phyloP scores from a whole-genome alignment of 2,329 filamentous ascomycete species.

The Fusarium burgessii region DNA sequence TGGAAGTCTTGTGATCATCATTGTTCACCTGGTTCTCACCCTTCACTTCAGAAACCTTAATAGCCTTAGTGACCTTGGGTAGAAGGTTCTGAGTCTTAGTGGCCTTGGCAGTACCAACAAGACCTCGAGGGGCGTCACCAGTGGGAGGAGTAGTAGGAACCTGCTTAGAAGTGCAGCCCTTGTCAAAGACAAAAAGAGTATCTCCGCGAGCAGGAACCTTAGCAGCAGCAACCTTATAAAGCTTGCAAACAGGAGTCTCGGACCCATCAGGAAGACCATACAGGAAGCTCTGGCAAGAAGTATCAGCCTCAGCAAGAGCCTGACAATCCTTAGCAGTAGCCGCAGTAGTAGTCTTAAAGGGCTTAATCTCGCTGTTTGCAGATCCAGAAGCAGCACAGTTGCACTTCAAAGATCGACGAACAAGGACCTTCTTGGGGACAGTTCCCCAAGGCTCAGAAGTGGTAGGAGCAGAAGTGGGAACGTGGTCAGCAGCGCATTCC shows the following conservation, averaged over 20 bases:
- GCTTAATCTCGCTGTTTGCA: background rate
- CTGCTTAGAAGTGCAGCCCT: conserved; percentile 11
- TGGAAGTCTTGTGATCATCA: background rate
- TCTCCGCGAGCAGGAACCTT: conserved; percentile 1
- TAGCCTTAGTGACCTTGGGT: background rate
- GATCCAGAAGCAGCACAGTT: conserved; percentile 16
- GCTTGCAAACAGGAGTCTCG: conserved; percentile 6
- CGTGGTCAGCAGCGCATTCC: background rate
- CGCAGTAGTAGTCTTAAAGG: conserved; percentile 3
- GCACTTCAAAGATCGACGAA: conserved; percentile 2
- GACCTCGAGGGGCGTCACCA: background rate
- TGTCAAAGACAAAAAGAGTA: conserved; percentile 4
- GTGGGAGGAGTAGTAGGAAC: conserved; percentile 4
- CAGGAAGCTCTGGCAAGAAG: conserved; percentile 8
- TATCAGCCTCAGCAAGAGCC: conserved; percentile 3
- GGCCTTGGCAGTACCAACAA: background rate
- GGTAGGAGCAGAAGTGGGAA: conserved; percentile 10
- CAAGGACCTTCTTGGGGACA: background rate
- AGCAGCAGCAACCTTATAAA: conserved; percentile 14
- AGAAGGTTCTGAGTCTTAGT: background rate
- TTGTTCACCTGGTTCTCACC: background rate
- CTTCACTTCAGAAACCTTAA: background rate
- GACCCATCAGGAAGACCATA: conserved; percentile 3
- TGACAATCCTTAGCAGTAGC: conserved; percentile 14
- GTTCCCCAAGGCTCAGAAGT: conserved; percentile 5